These are phyloP conservation scores for Erodium trifolium DNA, from an alignment of 441 rosid genomes.

Conservation along the genomic window DNA sequence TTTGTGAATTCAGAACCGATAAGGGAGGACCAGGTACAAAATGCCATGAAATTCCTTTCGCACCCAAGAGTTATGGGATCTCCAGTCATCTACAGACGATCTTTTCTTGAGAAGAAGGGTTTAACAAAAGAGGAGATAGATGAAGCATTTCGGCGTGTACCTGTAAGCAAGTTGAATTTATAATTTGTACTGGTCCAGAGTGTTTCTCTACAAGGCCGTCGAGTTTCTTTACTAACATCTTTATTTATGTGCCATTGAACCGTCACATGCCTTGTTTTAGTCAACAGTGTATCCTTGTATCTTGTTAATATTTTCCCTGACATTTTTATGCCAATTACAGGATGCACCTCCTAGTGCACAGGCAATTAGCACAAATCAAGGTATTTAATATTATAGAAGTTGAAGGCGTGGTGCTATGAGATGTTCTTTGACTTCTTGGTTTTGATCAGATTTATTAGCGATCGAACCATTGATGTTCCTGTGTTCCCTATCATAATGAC, in stretches of 20 bases:
- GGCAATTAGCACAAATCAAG: constrained; percentile 39
- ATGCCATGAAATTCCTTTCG: constrained; percentile 88
- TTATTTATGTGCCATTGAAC: constrained; percentile 7
- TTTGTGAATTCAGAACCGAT: constrained; percentile 80
- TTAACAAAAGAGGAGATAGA: constrained; percentile 93
- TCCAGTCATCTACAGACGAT: constrained; percentile 72
- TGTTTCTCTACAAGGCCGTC: neutral
- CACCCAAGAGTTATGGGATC: constrained; percentile 90
- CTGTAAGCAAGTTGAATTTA: constrained; percentile 38
- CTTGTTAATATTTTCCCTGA: constrained; percentile 12
- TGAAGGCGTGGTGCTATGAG: constrained; percentile 7
- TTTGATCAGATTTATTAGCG: constrained; percentile 14
- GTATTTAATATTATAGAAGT: constrained; percentile 25
- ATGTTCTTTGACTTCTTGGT: constrained; percentile 8
- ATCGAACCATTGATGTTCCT: constrained; percentile 17
- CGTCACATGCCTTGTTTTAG: constrained; percentile 3
- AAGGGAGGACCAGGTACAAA: constrained; percentile 86
- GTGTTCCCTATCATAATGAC: constrained; percentile 18
- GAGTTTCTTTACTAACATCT: neutral
- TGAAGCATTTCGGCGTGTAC: constrained; percentile 88
- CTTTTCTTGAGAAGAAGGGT: constrained; percentile 92
- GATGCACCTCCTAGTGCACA: constrained; percentile 80
- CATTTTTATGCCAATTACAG: constrained; percentile 30
- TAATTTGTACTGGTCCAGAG: neutral
- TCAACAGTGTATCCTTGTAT: neutral